Base-by-base conservation (phyloP, 2,329 filamentous ascomycete species). In the Cercospora zeae-maydis region DNA sequence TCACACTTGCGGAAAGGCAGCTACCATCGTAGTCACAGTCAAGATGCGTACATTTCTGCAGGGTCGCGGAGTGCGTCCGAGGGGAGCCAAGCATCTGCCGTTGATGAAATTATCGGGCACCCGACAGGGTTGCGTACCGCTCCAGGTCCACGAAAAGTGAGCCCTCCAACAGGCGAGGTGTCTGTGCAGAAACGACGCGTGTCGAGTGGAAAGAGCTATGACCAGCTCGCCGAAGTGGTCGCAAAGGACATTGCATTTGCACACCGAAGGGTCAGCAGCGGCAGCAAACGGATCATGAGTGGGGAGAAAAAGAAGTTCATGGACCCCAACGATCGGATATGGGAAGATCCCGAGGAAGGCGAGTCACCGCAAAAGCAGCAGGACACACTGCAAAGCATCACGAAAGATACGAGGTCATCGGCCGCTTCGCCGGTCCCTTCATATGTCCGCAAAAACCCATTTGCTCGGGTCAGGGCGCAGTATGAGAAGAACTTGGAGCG, bases 251-350 rank as follows among this genome's bases (percentile, higher is more conserved):
- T 76, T 45, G 71, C 70, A 1, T 68, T 69, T 21, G 71, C 74
- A 21, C 67, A 78, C 51, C 74, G 80, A 24, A 81, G 85, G 42
- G 84, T 83, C 34, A 86, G 86, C 66, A 88, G 86, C 71, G 88
- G 86, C 69, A 81, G 85, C 70, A 67, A 67, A 59, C 83, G 89
- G 64, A 89, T 90, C 68, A 83, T 87, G 71, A 92, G 88, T 73
- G 88, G 87, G 19, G 87, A 89, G 24, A 78, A 88, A 63, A 80
- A 84, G 68, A 84, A 87, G 1, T 92, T 91, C 73, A 81, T 82
- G 67, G 84, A 86, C 64, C 88, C 88, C 1, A 86, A 88, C 34
- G 89, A 92, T 73, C 87, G 91, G 72, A 93, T 97, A 64, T 97
- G 92, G 82, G 93, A 97, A 75, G 93, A 97, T 74, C 90, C 91